Evolutionary conservation across 768 basidiomycete genomes (phyloP), one percentile per base, ranked within the genome.

Genomic region (Cyathus striatus): DNA sequence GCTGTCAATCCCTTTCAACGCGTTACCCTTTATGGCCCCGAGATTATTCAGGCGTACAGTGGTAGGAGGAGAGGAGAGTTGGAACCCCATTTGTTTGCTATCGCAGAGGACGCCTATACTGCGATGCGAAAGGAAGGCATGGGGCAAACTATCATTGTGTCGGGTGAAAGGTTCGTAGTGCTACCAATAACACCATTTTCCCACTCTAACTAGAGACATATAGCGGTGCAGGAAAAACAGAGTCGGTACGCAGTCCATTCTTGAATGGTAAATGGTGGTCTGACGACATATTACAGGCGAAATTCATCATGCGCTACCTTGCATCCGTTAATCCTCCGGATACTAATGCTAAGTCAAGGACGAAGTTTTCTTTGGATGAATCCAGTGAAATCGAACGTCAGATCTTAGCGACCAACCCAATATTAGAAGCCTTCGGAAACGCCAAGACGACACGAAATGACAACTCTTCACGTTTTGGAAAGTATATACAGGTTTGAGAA

Each of bases 371-470:
- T 9, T 62, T 88, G 38, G 92, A 88, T 56, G 91, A 86, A 50
- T 87, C 88, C 2, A 93, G 86, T 60, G 96, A 97, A 64, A 92
- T 94, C 50, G 96, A 99, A 61, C 81, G 85, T 38, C 96, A 98
- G 64, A 99, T 99, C 46, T 71, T 99, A 42, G 96, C 96, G 22
- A 97, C 95, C n/a, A 99, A 99, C 62, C 96, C 96, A 18, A 98
- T 96, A 55, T 83, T 99, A 49, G 96, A 99, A 65, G 90, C 96
- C 0, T 98, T 99, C 53, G 96, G 96, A 51, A 99, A 99, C 64
- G 96, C 96, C 18, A 99, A 99, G 69, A 99, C 96, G 23, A 97
- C 96, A 13, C 79, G 96, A 46, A 99, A 99, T 60, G 96, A 99
- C 65, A 99, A 99, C 62, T 96, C 92, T 6, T 99, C 96, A 17